phyloP scores from a whole-genome alignment of 2,329 filamentous ascomycete species.

The Hypoxylon sp. region DNA sequence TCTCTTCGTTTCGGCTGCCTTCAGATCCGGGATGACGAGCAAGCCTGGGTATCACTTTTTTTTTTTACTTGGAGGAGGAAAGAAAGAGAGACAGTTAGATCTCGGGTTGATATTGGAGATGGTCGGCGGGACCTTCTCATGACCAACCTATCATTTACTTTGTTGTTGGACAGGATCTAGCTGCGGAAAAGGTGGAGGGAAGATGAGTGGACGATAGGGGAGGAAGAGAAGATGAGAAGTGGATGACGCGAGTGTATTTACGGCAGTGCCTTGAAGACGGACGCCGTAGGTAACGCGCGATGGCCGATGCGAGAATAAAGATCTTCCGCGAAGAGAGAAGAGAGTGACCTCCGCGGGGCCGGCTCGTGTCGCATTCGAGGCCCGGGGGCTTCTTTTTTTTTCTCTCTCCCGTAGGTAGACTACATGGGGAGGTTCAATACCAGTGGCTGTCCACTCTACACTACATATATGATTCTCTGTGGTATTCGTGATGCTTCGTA shows the following conservation, averaged over 20 bases:
- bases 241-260: too few species aligned
- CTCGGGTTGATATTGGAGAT: not conserved
- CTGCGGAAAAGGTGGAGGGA: not conserved
- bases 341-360: constrained; percentile 14
- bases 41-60: constrained; percentile 35
- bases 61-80: constrained; percentile 7
- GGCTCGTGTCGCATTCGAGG: constrained; percentile 8
- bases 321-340: constrained; percentile 24
- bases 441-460: constrained; percentile 24
- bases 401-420: constrained; percentile 23
- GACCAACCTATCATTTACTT: constrained; percentile 23
- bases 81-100: constrained; percentile 4
- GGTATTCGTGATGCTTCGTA: not conserved
- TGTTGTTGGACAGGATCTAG: constrained; percentile 37
- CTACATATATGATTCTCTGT: not conserved
- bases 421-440: constrained; percentile 22
- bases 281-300: not conserved
- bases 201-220: constrained; percentile 16
- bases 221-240: constrained; percentile 7
- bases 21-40: constrained; percentile 36
- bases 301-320: constrained; percentile 23
- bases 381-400: constrained; percentile 18
- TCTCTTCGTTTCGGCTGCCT: constrained; percentile 34
- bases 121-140: constrained; percentile 3
- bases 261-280: constrained; percentile 30